Percentiles rank a stretch among this genome's conserved stretches.
These are phyloP conservation scores for Metschnikowia arizonensis DNA, from an alignment of 805 yeast genomes.

Conservation along the genomic window DNA sequence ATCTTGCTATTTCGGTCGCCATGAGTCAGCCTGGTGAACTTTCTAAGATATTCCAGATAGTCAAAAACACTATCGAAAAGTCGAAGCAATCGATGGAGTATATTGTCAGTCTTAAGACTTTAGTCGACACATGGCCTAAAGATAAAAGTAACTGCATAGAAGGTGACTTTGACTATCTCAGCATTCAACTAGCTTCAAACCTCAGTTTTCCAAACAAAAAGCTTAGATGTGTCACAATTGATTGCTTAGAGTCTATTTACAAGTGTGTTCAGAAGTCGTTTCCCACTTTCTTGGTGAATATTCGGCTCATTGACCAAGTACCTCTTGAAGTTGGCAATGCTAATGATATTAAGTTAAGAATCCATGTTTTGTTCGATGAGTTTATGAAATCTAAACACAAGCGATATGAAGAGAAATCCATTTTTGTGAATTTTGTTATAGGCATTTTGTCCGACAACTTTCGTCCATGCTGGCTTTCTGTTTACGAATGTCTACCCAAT, in stretches of 20 bases:
- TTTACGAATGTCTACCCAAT: conserved; percentile 53
- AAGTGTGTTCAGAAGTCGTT: conserved; percentile 21
- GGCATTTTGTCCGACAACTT: conserved; percentile 74
- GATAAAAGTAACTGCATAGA: neutral
- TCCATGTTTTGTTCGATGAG: conserved; percentile 52
- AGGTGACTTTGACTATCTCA: neutral
- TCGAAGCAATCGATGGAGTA: conserved; percentile 1
- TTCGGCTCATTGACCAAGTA: conserved; percentile 54
- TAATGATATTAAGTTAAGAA: conserved; percentile 69
- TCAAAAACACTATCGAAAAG: neutral
- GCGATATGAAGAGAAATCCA: neutral
- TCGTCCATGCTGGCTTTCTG: conserved; percentile 83
- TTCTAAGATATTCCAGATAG: neutral
- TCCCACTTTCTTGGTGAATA: conserved; percentile 44
- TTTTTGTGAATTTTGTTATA: conserved; percentile 22
- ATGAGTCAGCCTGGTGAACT: neutral
- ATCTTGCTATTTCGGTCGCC: neutral
- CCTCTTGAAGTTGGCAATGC: conserved; percentile 67
- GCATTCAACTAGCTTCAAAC: conserved; percentile 2
- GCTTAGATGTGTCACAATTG: conserved; percentile 33
- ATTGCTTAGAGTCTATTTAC: conserved; percentile 37
- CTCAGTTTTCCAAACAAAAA: neutral
- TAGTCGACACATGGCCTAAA: neutral
- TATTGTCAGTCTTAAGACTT: neutral
- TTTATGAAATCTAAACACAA: conserved; percentile 22